Base-by-base conservation (phyloP, 2,329 filamentous ascomycete genomes). In the Diaporthe sp. region DNA sequence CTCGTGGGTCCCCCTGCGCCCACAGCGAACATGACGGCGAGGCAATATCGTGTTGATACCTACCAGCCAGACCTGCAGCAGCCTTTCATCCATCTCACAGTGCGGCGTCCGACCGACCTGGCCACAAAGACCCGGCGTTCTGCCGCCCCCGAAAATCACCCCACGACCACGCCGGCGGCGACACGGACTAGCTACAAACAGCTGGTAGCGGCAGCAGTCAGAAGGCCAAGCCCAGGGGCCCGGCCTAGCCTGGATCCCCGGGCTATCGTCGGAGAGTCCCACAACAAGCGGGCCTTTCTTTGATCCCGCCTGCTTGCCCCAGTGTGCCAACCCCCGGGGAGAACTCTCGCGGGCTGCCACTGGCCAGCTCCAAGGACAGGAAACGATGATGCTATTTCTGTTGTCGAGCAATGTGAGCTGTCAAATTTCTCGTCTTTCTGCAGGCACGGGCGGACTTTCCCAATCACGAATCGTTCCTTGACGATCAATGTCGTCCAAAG, bases 341-440 rank as follows among this genome's bases (percentile, higher is more conserved):
- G 34, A 20, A 7, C 4, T 34, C 12, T 25, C 65, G 44, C 13
- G 20, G 49, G 47, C 47, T 70, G 49, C 65, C 47, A 70, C 47
- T 70, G 65, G 47, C 63, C 37, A n/a, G 34, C 65, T 51, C 34
- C 22, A 53, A 12, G 65, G 20, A 67, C 42, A 34, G 31, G 34
- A 44, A 31, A 53, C 65, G 13, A 53, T 70, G 65, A 70, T 55
- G 65, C 47, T 70, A 70, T 70, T 70, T 70, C 65, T 70, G 65
- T 70, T 70, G 47, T 70, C 47, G 47, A 55, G 34, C 8, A 25
- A 28, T 70, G n/a, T 70, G 65, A 70, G 65, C 49, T 39, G 65
- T 70, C 65, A 55, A 28, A 31, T 70, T 28, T 34, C 63, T 31
- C 44, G 22, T 39, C 47, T 25, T 47, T 42, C 34, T 55, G 65